Base-by-base conservation (phyloP, 352 stramenopile species). In the Globisporangium acanthophoron region DNA sequence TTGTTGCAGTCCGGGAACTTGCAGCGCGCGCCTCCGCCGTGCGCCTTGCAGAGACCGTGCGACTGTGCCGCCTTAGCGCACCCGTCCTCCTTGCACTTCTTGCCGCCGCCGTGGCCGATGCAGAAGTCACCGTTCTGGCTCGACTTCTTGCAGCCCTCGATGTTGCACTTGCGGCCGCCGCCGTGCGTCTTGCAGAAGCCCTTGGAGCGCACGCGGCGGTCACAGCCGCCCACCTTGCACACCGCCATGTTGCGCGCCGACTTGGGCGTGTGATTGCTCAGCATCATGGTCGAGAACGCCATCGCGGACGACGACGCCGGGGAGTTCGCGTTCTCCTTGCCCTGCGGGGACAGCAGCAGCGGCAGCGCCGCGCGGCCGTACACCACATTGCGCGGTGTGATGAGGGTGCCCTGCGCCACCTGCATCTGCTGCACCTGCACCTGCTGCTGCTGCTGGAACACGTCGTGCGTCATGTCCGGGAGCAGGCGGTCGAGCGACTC, bases 101-200 rank as follows among this genome's bases (percentile, higher is more conserved):
- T 92, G 59, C 85, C 85, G 31, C 85, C 85, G 47, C 85, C 85
- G 67, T 95, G 85, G 54, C 80, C 84, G 31, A 93, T 95, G 69
- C 85, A 95, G 43, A 91, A 92, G 64, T 92, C 81, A 33, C 85
- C 82, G 67, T 91, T 91, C 67, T 94, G 85, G 56, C 77, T 89
- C 61, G 78, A 89, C 70, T 94, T 94, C 58, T 88, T 89, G 70
- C 85, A 95, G 27, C 85, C 85, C 24, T 89, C 79, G 46, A 92
- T 92, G 57, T 74, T 88, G 67, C 84, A 91, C 64, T 92, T 92
- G 53, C 82, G 81, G 18, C 83, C 82, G 18, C 85, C 84, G 15
- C 85, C 78, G 71, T 91, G 85, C 8, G 82, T 90, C 71, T 95
- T 92, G 70, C 85, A 95, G 54, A 92, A 89, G 21, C 80, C 81